These are phyloP conservation scores for Trichoderma sp. DNA, from an alignment of 2,329 filamentous ascomycete genomes.

Conservation along the genomic window DNA sequence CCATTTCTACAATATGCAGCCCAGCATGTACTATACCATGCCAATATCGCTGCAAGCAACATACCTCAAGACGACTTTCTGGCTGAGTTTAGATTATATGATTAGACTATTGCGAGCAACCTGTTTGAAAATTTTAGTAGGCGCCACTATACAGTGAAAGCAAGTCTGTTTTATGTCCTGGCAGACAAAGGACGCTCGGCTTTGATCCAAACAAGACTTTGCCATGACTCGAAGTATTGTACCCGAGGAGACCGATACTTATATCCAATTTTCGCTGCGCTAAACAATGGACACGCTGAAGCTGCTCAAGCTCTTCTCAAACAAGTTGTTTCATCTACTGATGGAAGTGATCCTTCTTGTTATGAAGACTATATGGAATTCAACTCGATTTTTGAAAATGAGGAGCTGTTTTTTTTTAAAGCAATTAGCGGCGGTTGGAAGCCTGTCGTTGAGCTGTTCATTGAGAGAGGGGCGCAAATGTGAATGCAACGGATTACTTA, in stretches of 20 bases:
- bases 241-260: neutral
- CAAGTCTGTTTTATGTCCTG: neutral
- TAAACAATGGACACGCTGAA: neutral
- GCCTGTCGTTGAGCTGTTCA: neutral
- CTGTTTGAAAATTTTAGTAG: neutral
- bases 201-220: neutral
- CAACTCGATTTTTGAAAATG: neutral
- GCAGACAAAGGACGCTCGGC: neutral
- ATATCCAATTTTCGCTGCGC: neutral
- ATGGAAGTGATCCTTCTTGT: no score
- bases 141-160: neutral
- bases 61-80: neutral
- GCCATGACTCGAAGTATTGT: neutral
- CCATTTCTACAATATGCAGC: slow-evolving; percentile 19
- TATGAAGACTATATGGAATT: no score
- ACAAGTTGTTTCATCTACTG: neutral
- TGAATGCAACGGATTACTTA: neutral
- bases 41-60: slow-evolving; percentile 1
- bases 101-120: neutral
- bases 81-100: neutral
- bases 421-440: neutral
- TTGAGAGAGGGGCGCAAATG: neutral
- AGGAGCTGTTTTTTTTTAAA: neutral
- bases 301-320: neutral
- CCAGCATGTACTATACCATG: slow-evolving; percentile 10